Conservation (phyloP, 2,329 filamentous ascomycete species). For the Emergomyces africanus region DNA sequence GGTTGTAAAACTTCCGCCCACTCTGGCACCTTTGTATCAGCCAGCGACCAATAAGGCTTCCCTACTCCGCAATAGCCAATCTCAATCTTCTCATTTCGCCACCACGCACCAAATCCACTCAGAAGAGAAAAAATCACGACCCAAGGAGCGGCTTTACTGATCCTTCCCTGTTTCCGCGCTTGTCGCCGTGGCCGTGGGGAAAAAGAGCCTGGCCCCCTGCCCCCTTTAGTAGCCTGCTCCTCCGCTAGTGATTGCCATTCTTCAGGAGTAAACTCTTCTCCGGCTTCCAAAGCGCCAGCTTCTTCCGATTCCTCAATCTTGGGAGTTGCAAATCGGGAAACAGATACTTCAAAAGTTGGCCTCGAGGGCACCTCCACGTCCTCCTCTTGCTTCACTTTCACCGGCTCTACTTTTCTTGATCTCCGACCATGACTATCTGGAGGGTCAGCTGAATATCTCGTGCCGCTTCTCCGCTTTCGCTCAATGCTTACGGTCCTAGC, state of each 20-base stretch:
- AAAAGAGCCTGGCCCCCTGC: conserved; percentile 25
- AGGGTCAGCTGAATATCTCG: conserved; percentile 28
- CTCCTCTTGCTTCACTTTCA: conserved; percentile 37
- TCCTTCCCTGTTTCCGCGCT: conserved; percentile 26
- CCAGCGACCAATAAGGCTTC: conserved; percentile 45
- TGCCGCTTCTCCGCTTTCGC: conserved; percentile 40
- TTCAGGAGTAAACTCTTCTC: conserved; percentile 90
- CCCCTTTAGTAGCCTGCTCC: conserved; percentile 48
- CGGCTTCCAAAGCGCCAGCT: conserved; percentile 54
- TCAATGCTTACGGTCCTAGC: conserved; percentile 17
- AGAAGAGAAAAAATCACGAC: conserved; percentile 59
- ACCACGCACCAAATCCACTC: conserved; percentile 65
- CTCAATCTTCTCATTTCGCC: conserved; percentile 87
- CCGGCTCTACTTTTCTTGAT: conserved; percentile 18
- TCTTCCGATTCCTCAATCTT: conserved; percentile 30
- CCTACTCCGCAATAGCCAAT: conserved; percentile 91
- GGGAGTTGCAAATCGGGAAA: conserved; percentile 28
- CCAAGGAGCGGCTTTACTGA: conserved; percentile 51
- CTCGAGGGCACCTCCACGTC: conserved; percentile 42
- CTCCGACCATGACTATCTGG: conserved; percentile 7
- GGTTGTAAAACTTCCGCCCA: conserved; percentile 60
- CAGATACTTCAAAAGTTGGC: conserved; percentile 46
- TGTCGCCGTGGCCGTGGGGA: conserved; percentile 3
- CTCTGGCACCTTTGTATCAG: conserved; percentile 56
- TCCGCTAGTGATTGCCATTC: conserved; percentile 69